Base-by-base conservation (phyloP, 192 early-diverging fungal species). In the Backusella parvicylindrica region DNA sequence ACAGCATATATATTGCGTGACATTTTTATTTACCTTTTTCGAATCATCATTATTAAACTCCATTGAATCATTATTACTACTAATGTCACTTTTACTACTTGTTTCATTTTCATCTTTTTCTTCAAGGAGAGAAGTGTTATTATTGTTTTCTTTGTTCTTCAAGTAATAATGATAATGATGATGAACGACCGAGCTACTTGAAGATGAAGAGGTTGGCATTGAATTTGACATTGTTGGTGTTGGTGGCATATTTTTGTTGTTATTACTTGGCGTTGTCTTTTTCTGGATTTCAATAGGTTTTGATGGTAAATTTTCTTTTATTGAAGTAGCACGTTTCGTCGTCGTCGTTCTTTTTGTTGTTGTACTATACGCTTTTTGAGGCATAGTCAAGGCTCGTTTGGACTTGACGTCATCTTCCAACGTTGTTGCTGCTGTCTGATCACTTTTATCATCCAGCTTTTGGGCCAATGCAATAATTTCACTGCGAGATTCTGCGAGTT, bases 141-240 rank as follows among this genome's bases (percentile, higher is more conserved):
- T n/a, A 63, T 32, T 33, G 0, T 33, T 36, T 70, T 73, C 64
- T 6, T 60, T 72, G 40, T 72, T 49, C 23, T 67, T 72, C 16
- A 60, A 30, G 26, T 73, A 37, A 33, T 78, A 78, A 41, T 78
- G 77, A 50, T 73, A 78, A 18, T 78, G 77, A 40, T 72, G 66
- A 41, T 78, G 77, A 41, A 78, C 65, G 21, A 78, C 67, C 1
- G 43, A 50, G 63, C 18, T 70, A 16, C 15, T 16, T 38, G 53
- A 23, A 37, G 53, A 37, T 16, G 41, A 36, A 21, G 64, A 15
- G 56, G 32, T 47, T 60, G 76, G 76, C 38, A 64, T 60, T 11
- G 76, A 72, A 49, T 38, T n/a, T 11, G 64, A 64, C 23, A 36
- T 35, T 13, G 56, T 38, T 26, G 33, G 70, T 28, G n/a, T 30